phyloP scores from a whole-genome alignment of 768 basidiomycete species.

The Lyophyllum shimeji region DNA sequence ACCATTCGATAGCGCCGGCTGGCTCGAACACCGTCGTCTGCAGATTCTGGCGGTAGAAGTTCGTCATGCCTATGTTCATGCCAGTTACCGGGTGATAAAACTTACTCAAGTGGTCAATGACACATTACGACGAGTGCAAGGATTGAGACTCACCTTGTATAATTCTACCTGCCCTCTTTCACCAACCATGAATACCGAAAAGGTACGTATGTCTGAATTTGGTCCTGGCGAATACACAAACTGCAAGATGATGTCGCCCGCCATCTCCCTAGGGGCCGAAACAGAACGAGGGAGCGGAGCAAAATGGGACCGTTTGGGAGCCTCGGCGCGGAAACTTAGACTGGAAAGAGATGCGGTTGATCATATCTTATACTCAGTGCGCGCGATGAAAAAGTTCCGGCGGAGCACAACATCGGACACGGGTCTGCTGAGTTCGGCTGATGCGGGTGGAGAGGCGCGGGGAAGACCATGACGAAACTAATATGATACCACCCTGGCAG shows the following conservation, averaged over 20 bases:
- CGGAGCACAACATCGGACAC: conserved; percentile 2
- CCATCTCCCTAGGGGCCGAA: not conserved
- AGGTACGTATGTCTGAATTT: conserved; percentile 41
- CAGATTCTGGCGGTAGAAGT: conserved; percentile 48
- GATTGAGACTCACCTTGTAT: conserved; percentile 37
- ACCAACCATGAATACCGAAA: conserved; percentile 34
- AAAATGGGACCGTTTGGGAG: not conserved
- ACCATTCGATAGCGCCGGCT: conserved; percentile 56
- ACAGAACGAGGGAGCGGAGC: not conserved
- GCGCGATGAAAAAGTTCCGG: not conserved
- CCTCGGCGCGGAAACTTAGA: not conserved
- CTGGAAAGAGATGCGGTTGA: conserved; percentile 2
- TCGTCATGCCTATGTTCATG: conserved; percentile 39
- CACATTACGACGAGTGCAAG: not conserved
- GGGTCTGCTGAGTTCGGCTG: conserved; percentile 1
- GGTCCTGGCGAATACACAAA: conserved; percentile 31
- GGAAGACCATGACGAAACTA: not conserved
- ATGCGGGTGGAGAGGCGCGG: not conserved
- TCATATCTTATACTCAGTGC: not conserved
- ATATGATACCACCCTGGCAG: conserved; percentile 3
- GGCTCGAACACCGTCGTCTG: conserved; percentile 44
- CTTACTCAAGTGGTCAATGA: conserved; percentile 19
- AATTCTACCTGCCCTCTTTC: conserved; percentile 30
- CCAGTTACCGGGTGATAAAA: conserved; percentile 48
- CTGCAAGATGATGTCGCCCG: conserved; percentile 33